Base-by-base conservation (phyloP, 116 monocot genomes). In the Cymodocea nodosa region DNA sequence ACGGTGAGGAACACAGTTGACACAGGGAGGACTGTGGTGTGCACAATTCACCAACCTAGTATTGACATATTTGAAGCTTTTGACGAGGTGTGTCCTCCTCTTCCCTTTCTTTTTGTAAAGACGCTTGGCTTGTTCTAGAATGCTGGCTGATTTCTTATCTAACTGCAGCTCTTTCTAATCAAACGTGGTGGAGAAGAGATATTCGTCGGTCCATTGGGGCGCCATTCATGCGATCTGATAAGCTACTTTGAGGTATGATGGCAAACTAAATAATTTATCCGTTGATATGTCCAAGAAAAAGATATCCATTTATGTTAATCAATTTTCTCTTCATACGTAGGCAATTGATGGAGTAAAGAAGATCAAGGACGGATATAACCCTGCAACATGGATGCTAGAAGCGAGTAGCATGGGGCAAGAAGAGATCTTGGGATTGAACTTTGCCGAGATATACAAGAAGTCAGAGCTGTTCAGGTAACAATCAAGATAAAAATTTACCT, bases 181-280 rank as follows among this genome's bases (percentile, higher is more conserved):
- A 30, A 30, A 30, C 71, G 92, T 81, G 92, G 87, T 14, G 92
- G 92, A 40, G 75, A 81, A 75, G 75, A 78, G 57, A 87, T 92
- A 40, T 92, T 85, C 61, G 62, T 76, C 12, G 92, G 92, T 64
- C 79, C 84, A 15, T 44, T 92, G 25, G 87, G 92, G 3, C 76
- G 35, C 10, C 71, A 80, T 50, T 93, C 93, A 14, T 35, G 56
- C 15, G 63, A 85, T 23, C 70, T 93, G 13, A 70, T 93, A n/a
- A 70, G 79, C 64, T 93, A 93, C 55, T 93, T 93, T 70, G 83
- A 88, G 85, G 93, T 85, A 62, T 59, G 59, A 16, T 16, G 54
- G 17, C 30, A 24, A 34, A 30, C 5, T 60, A 3, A 15, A 60
- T 4, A 13, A 35, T 9, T 16, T n/a, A 13, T 5, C 54, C 1